Evolutionary conservation across 768 basidiomycete genomes (phyloP).

Genomic region (Pleurotus pulmonarius): DNA sequence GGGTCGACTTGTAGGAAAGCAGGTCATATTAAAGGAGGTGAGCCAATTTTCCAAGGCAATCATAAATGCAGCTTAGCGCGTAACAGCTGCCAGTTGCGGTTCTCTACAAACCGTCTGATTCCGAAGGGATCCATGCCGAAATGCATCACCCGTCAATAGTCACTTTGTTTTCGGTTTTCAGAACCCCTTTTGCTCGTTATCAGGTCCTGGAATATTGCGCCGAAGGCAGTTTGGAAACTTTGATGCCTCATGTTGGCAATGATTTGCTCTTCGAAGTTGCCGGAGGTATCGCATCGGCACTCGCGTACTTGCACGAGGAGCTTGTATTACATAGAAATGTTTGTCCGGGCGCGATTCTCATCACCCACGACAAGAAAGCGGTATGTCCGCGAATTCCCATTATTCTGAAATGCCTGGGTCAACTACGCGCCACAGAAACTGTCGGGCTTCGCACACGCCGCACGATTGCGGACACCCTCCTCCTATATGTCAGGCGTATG

Average conservation of each 20-base stretch:
- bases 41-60: neutral
- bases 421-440: constrained; percentile 34
- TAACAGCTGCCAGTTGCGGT: constrained; percentile 4
- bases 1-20: constrained; percentile 39
- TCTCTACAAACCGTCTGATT: neutral
- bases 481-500: constrained; percentile 16
- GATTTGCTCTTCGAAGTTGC: constrained; percentile 31
- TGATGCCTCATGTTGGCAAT: constrained; percentile 23
- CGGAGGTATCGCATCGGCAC: constrained; percentile 35
- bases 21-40: constrained; percentile 42
- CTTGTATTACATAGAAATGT: constrained; percentile 42
- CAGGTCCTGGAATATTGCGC: constrained; percentile 45
- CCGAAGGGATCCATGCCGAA: constrained; percentile 31
- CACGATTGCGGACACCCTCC: constrained; percentile 19
- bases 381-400: constrained; percentile 23
- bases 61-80: neutral
- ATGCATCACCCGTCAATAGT: constrained; percentile 49
- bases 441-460: constrained; percentile 34
- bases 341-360: constrained; percentile 31
- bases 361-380: constrained; percentile 34
- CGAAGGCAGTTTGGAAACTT: constrained; percentile 30
- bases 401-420: too few species aligned
- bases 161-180: constrained; percentile 39
- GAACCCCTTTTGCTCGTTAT: constrained; percentile 24
- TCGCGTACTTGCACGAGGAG: constrained; percentile 39